Base-by-base conservation (phyloP, 139 green algal species). In the Pseudopediastrum boryanum region DNA sequence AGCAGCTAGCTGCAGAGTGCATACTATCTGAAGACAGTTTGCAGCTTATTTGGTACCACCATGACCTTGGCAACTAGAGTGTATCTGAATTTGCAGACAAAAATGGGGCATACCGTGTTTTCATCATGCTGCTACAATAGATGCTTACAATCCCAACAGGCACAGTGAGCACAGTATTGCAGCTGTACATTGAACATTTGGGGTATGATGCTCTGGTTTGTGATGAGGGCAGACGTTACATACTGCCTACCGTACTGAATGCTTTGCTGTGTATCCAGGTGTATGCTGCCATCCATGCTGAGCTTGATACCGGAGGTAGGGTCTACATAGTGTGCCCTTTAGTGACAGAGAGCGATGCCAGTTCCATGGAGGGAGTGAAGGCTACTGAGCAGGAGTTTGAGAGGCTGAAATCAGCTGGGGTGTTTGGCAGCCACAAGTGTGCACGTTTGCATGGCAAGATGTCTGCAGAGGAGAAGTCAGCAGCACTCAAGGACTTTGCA, bases 401-500 rank as follows among this genome's bases (percentile, higher is more conserved):
- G 33, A 31, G 38, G 1, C 43, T 84, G 54, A 58, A 36, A n/a
- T 25, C 33, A 33, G 31, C 46, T 16, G 67, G 74, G 0, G 29
- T 72, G 21, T 87, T 90, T 78, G 78, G 69, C 13, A 51, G 74
- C 16, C 64, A 82, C 77, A 71, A 52, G 33, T 71, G 54, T 42
- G 80, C 80, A 25, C 82, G 95, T 80, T 73, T 89, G 61, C 82
- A 88, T 69, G 86, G 86, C 21, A 54, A 68, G 35, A 87, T 98
- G 84, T 85, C 92, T 43, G 86, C 92, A 46, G 93, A 92, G 6
- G 86, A 88, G 13, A 93, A 98, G 89, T 33, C 79, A 4, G 65
- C 51, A 0, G 86, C 88, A n/a, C 88, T 97, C 44, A 93, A 93
- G 70, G 75, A 54, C 2, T 82, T 82, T 29, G 67, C 35, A 81